Conservation (phyloP, 2,329 filamentous ascomycete genomes). For the Zymoseptoria pseudotritici region DNA sequence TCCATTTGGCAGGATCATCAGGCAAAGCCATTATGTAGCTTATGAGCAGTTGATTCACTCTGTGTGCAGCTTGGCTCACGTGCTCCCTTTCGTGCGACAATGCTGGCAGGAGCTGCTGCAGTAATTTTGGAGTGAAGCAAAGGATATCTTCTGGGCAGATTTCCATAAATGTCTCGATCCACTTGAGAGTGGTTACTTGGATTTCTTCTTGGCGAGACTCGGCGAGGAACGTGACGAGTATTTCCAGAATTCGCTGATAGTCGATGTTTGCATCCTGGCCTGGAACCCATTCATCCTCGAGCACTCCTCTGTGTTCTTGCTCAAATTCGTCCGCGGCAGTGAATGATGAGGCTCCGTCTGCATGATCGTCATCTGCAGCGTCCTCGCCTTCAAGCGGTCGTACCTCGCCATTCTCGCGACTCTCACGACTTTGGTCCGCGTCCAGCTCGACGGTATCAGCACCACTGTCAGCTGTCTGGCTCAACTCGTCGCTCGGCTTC, state of each 20-base stretch:
- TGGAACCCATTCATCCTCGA: constrained; percentile 91
- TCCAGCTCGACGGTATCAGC: constrained; percentile 42
- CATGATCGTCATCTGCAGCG: constrained; percentile 13
- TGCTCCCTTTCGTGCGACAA: constrained; percentile 88
- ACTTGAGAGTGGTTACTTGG: constrained; percentile 79
- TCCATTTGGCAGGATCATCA: constrained; percentile 45
- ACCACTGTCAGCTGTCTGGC: constrained; percentile 6
- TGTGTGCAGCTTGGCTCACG: constrained; percentile 77
- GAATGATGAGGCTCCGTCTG: constrained; percentile 48
- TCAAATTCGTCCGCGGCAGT: constrained; percentile 47
- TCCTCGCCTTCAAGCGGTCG: constrained; percentile 5
- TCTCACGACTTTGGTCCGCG: constrained; percentile 15
- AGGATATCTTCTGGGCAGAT: constrained; percentile 96
- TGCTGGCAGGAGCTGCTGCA: constrained; percentile 85
- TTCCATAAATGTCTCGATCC: constrained; percentile 94
- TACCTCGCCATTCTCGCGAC: constrained; percentile 14
- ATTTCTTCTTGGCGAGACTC: constrained; percentile 83
- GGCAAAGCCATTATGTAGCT: constrained; percentile 89
- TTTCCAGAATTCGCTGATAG: constrained; percentile 83
- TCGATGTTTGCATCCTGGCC: constrained; percentile 96
- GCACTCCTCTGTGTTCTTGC: constrained; percentile 25
- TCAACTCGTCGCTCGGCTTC: constrained; percentile 20
- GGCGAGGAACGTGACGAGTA: constrained; percentile 81
- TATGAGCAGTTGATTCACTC: constrained; percentile 86
- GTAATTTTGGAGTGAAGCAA: constrained; percentile 83